Conservation (phyloP, 2,329 filamentous ascomycete species). For the Aspergillus melleus region DNA sequence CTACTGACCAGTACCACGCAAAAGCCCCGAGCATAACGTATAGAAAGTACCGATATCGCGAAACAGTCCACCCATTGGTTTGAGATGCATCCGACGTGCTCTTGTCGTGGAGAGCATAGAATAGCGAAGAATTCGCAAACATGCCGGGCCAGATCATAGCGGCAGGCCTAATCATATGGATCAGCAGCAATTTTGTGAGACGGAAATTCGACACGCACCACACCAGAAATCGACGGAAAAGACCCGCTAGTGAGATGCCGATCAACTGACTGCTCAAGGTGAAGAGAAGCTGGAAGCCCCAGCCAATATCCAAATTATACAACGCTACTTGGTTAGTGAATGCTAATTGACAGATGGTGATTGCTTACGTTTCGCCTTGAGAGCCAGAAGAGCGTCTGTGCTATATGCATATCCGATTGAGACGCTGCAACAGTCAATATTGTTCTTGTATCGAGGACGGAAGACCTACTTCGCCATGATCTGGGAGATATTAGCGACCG, state of each 20-base stretch:
- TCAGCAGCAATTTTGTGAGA: background rate
- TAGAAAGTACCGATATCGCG: slow-evolving; percentile 65
- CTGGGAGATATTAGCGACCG: background rate
- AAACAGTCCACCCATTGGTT: slow-evolving; percentile 64
- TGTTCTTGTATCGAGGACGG: too few species aligned
- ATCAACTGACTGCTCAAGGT: slow-evolving; percentile 68
- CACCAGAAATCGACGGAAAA: slow-evolving; percentile 63
- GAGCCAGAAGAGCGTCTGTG: slow-evolving; percentile 71
- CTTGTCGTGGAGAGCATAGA: slow-evolving; percentile 73
- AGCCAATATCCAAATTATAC: slow-evolving; percentile 69
- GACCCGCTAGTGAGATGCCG: slow-evolving; percentile 68
- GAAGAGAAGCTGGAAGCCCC: slow-evolving; percentile 65
- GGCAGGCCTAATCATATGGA: slow-evolving; percentile 41
- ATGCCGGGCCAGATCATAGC: slow-evolving; percentile 75
- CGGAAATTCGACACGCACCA: background rate
- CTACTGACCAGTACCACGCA: slow-evolving; percentile 68
- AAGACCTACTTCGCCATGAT: slow-evolving; percentile 54
- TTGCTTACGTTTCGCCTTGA: background rate
- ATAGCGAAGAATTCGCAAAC: slow-evolving; percentile 65
- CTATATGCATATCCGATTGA: slow-evolving; percentile 63
- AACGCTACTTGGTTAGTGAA: slow-evolving; percentile 57
- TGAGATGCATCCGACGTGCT: slow-evolving; percentile 54
- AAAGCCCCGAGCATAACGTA: slow-evolving; percentile 60
- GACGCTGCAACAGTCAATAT: slow-evolving; percentile 55
- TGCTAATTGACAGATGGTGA: background rate